Evolutionary conservation across 371 early-diverging fungal species (phyloP), one percentile per base, ranked within the genome.

Genomic region (Phascolomyces articulosus): DNA sequence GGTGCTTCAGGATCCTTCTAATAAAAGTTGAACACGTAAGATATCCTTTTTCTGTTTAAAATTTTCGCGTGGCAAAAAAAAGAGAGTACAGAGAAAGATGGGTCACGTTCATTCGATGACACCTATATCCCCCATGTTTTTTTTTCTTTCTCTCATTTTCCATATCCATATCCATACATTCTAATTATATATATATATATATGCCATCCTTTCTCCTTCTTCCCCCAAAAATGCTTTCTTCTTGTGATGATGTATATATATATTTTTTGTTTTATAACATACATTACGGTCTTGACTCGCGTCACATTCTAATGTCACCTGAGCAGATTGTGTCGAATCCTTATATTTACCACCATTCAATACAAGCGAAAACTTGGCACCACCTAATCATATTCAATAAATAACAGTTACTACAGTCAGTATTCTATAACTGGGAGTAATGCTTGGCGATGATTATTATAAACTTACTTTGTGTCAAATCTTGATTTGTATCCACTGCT

Each of bases 1-100:
- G 80, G 80, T 15, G 49, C 55, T 10, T 58, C 34, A 4, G 76
- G 67, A 13, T 73, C 64, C 26, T 71, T 70, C 76, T 78, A 62
- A 9, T 34, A 13, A 10, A 23, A 26, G 40, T 58, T 44, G 40
- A 29, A 6, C 48, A 23, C 16, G 40, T 21, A 38, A 21, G 23
- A 48, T 4, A 18, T 38, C 38, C 38, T 38, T n/a, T n/a, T n/a
- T n/a, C n/a, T n/a, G n/a, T n/a, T n/a, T n/a, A 34, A 34, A 34
- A 11, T 11, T 9, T 34, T 34, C 11, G 2, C 34, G 34, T 34
- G 2, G 34, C 34, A 34, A 34, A 34, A 34, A 34, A 34, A 9
- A 9, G 34, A 34, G 34, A n/a, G n/a, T n/a, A n/a, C n/a, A n/a
- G n/a, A n/a, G n/a, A n/a, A n/a, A n/a, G n/a, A n/a, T n/a, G n/a